Evolutionary conservation across 352 stramenopile genomes (phyloP).

Genomic region (Halophytophthora batemanensis): DNA sequence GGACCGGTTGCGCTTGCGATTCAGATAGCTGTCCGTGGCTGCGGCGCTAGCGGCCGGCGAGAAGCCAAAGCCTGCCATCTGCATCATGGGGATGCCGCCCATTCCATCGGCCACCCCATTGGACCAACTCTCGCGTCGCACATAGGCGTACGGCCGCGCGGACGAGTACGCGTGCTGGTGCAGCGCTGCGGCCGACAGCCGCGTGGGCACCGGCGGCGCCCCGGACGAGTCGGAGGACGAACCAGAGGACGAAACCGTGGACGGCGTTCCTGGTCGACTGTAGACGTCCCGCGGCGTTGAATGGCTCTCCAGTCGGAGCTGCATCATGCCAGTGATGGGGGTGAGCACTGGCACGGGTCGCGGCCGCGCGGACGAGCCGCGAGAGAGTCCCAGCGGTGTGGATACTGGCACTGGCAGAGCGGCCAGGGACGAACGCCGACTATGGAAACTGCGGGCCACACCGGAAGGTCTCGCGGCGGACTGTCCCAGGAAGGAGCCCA

Average conservation of each 20-base stretch:
- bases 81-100: slow-evolving; percentile 30
- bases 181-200: slow-evolving; percentile 30
- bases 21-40: slow-evolving; percentile 41
- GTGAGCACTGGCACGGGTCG: slow-evolving; percentile 42
- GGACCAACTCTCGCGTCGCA: slow-evolving; percentile 34
- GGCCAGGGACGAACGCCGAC: slow-evolving; percentile 43
- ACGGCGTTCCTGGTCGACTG: slow-evolving; percentile 19
- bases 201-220: slow-evolving; percentile 12
- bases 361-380: slow-evolving; percentile 15
- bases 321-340: slow-evolving; percentile 74
- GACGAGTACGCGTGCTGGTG: slow-evolving; percentile 55
- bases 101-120: slow-evolving; percentile 29
- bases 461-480: slow-evolving; percentile 14
- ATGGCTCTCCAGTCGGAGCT: slow-evolving; percentile 53
- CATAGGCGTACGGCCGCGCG: slow-evolving; percentile 35
- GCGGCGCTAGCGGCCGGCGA: slow-evolving; percentile 6
- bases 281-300: slow-evolving; percentile 25
- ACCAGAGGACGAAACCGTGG: slow-evolving; percentile 21
- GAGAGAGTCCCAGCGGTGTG: slow-evolving; percentile 16
- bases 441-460: slow-evolving; percentile 30
- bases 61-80: slow-evolving; percentile 15
- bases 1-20: slow-evolving; percentile 72
- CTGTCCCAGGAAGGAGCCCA: slow-evolving; percentile 28
- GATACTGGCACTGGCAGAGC: slow-evolving; percentile 48
- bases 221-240: slow-evolving; percentile 12